phyloP scores from a whole-genome alignment of 805 yeast genomes.

The Ogataea kodamae region DNA sequence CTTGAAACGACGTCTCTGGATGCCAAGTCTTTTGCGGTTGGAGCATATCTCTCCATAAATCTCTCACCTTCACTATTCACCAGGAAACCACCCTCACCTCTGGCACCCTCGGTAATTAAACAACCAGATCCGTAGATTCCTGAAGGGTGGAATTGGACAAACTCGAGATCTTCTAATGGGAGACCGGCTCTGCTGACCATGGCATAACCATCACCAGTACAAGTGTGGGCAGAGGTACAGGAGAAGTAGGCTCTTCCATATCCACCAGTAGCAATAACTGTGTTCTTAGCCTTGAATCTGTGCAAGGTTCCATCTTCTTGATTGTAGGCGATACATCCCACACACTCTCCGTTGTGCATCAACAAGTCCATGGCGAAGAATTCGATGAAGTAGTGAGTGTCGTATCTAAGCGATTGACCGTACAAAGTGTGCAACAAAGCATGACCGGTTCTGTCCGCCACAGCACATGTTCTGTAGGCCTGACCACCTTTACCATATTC shows the following conservation, averaged over 20 bases:
- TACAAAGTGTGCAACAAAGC: constrained; percentile 92
- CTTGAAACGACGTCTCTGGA: constrained; percentile 98
- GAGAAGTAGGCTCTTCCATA: constrained; percentile 98
- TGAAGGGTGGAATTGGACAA: constrained; percentile 98
- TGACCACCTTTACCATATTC: constrained; percentile 98
- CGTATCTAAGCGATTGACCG: constrained; percentile 94
- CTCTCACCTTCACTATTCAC: constrained; percentile 97
- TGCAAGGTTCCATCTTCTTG: constrained; percentile 98
- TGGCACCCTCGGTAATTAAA: constrained; percentile 97
- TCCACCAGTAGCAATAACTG: constrained; percentile 98
- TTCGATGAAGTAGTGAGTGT: constrained; percentile 97
- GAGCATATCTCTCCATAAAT: constrained; percentile 99
- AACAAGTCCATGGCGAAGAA: constrained; percentile 92
- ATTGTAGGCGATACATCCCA: constrained; percentile 95
- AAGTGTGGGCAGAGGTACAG: constrained; percentile 98
- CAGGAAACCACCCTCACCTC: constrained; percentile 99
- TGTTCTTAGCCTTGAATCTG: constrained; percentile 95
- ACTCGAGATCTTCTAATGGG: constrained; percentile 96
- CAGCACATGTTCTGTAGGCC: constrained; percentile 99
- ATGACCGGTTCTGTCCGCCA: constrained; percentile 98
- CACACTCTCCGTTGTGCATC: constrained; percentile 94
- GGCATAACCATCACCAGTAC: constrained; percentile 99
- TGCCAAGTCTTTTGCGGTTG: constrained; percentile 97
- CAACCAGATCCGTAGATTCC: constrained; percentile 99
- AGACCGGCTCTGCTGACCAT: constrained; percentile 98